Conservation (phyloP, 352 stramenopile genomes). For the Pythium guiyangense region DNA sequence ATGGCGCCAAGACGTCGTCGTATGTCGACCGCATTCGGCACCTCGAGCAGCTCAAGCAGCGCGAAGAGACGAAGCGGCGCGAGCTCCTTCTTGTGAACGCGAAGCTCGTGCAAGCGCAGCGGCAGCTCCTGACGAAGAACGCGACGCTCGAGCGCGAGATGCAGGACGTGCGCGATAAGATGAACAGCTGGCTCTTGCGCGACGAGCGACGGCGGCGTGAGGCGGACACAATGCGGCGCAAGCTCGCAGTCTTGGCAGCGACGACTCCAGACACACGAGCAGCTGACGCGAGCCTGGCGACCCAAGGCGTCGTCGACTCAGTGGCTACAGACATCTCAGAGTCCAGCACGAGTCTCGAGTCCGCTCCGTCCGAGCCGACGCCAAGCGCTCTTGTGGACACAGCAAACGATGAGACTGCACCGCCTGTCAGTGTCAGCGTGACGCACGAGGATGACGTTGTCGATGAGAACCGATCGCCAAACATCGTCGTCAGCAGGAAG, state of each 20-base stretch:
- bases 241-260: slow-evolving; percentile 16
- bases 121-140: slow-evolving; percentile 44
- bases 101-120: slow-evolving; percentile 62
- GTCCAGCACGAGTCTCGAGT: too few relatives aligned
- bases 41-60: slow-evolving; percentile 35
- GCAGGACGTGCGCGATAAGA: slow-evolving; percentile 38
- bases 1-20: slow-evolving; percentile 21
- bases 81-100: slow-evolving; percentile 62
- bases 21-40: slow-evolving; percentile 48
- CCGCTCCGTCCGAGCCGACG: too few relatives aligned
- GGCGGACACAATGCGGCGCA: slow-evolving; percentile 14
- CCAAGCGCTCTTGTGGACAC: too few relatives aligned
- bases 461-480: slow-evolving; percentile 9
- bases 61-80: slow-evolving; percentile 48
- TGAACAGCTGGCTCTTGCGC: slow-evolving; percentile 43
- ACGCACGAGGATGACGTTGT: background rate
- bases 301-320: background rate
- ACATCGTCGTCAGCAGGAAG: slow-evolving; percentile 3
- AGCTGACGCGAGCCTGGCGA: background rate
- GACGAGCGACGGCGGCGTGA: slow-evolving; percentile 46
- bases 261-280: background rate
- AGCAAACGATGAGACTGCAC: too few relatives aligned
- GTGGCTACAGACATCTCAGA: background rate
- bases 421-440: background rate
- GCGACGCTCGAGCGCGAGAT: slow-evolving; percentile 20